These are phyloP conservation scores for Strobilomyces echinocephalus DNA, from an alignment of 768 basidiomycete species.

Conservation along the genomic window DNA sequence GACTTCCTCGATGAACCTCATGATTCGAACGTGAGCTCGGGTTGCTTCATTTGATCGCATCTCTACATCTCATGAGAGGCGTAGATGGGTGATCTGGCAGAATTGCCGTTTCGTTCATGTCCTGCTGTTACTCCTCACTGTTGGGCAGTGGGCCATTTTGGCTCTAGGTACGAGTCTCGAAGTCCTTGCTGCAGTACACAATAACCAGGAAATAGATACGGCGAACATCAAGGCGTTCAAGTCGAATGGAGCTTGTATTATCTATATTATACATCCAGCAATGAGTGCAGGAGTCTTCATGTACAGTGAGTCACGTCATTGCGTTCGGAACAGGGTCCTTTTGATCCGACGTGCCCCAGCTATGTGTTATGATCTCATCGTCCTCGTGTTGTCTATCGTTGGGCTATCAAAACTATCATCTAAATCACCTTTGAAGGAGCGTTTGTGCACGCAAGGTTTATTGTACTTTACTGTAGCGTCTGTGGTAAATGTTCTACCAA, in stretches of 20 bases:
- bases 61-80: background rate
- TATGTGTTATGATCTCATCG: background rate
- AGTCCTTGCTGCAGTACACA: background rate
- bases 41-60: too few species aligned
- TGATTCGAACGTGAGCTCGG: conserved; percentile 24
- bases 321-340: background rate
- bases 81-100: conserved; percentile 28
- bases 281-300: background rate
- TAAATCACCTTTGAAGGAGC: background rate
- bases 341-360: background rate
- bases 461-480: conserved; percentile 15
- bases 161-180: background rate
- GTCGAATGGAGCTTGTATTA: background rate
- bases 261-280: background rate
- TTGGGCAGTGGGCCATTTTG: conserved; percentile 23
- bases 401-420: background rate
- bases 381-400: background rate
- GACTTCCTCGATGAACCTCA: conserved; percentile 19
- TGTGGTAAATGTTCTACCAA: conserved; percentile 9
- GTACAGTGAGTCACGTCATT: conserved; percentile 12
- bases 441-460: background rate
- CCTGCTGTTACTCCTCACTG: conserved; percentile 6
- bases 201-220: conserved; percentile 1
- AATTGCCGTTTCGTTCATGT: conserved; percentile 7
- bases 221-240: background rate